Evolutionary conservation across 2,329 filamentous ascomycete species (phyloP).

Genomic region (Chaetomium globosum): DNA sequence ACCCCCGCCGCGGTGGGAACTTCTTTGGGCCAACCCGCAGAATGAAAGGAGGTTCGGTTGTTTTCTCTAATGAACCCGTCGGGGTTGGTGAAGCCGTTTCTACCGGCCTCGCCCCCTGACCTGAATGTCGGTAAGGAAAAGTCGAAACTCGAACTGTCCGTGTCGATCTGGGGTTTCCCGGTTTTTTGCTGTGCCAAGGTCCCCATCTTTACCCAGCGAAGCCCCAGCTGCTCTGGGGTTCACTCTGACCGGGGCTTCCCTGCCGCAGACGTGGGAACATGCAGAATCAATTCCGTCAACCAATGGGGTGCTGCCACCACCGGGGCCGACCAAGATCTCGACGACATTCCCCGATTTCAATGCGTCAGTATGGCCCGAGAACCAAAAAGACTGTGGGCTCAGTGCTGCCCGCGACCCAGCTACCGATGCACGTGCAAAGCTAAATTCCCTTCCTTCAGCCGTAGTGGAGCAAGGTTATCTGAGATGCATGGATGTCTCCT

Average conservation of each 20-base stretch:
- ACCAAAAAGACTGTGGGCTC: not conserved
- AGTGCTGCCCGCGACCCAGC: not conserved
- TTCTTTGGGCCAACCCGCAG: not conserved
- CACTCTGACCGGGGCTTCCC: constrained; percentile 23
- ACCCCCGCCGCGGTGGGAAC: not conserved
- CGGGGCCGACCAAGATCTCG: constrained; percentile 25
- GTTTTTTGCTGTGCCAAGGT: constrained; percentile 11
- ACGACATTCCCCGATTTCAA: constrained; percentile 8
- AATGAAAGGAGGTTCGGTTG: not conserved
- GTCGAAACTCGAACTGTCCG: constrained; percentile 1
- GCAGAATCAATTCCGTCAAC: constrained; percentile 17
- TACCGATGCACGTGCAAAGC: not conserved
- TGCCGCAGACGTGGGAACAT: constrained; percentile 20
- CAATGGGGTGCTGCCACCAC: constrained; percentile 34
- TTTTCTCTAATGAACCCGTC: not conserved
- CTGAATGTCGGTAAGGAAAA: not conserved
- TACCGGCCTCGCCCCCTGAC: not conserved
- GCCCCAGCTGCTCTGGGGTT: constrained; percentile 34
- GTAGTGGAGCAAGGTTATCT: not conserved
- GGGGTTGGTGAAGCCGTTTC: not conserved
- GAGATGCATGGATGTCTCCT: not conserved
- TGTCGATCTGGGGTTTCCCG: constrained; percentile 6
- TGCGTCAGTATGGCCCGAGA: constrained; percentile 8
- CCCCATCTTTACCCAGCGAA: constrained; percentile 2
- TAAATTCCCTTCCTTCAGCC: not conserved